Evolutionary conservation across 805 yeast genomes (phyloP).

Genomic region (Vanderwaltozyma tropicalis): DNA sequence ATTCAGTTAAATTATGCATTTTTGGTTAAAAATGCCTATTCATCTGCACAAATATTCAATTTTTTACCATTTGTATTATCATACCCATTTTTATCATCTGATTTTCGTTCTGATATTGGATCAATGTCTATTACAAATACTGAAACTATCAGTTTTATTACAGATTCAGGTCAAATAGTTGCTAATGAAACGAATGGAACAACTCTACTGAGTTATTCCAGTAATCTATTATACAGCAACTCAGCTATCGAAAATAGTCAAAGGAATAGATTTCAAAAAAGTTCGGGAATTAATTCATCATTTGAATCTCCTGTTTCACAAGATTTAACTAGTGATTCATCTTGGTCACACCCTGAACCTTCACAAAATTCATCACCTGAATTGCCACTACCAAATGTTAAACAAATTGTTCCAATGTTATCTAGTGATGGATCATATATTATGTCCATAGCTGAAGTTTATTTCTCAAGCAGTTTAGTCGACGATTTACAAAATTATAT

Average conservation of each 20-base stretch:
- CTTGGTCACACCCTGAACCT: not conserved
- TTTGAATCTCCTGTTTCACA: not conserved
- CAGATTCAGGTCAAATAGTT: no score
- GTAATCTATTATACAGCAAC: not conserved
- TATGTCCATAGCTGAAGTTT: slow-evolving; percentile 78
- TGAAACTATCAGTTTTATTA: not conserved
- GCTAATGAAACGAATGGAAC: no score
- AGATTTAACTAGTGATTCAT: no score
- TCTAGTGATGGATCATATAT: slow-evolving; percentile 47
- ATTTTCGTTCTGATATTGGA: not conserved
- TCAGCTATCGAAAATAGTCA: no score
- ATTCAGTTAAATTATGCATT: slow-evolving; percentile 73
- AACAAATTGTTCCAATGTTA: slow-evolving; percentile 67
- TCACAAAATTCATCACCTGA: not conserved
- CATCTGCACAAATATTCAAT: slow-evolving; percentile 59
- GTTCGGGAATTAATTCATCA: no score
- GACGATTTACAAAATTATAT: slow-evolving; percentile 40
- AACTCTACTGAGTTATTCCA: not conserved
- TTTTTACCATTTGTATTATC: slow-evolving; percentile 64
- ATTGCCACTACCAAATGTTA: slow-evolving; percentile 30
- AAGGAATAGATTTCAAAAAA: no score
- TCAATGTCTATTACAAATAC: no score
- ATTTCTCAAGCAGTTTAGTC: slow-evolving; percentile 53
- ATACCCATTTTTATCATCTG: slow-evolving; percentile 40
- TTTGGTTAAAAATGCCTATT: slow-evolving; percentile 71